A percentile compares a stretch with the other conserved stretches of the same genome.
Conservation (phyloP, 176 grass and related monocot genomes). For the Bromus sterilis region DNA sequence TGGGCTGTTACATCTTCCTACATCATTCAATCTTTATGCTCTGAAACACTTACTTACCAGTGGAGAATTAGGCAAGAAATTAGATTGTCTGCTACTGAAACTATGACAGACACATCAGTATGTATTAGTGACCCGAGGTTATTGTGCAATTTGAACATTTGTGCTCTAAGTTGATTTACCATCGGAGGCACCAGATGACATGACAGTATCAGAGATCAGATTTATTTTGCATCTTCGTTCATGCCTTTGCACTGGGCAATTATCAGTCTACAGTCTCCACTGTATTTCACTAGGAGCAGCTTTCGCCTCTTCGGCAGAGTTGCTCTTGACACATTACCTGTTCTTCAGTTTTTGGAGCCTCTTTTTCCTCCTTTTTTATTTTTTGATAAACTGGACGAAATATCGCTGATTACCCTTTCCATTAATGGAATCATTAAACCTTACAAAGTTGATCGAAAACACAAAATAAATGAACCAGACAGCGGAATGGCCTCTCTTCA, state of each 20-base stretch:
- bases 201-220: background rate
- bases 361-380: background rate
- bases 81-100: background rate
- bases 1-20: too few relatives aligned
- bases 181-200: too few relatives aligned
- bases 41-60: background rate
- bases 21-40: background rate
- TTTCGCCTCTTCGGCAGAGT: background rate
- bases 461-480: background rate
- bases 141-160: background rate
- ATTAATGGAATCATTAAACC: background rate
- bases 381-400: background rate
- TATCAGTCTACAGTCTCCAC: background rate
- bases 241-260: background rate
- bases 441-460: background rate
- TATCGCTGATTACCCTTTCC: background rate
- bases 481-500: background rate
- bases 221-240: background rate
- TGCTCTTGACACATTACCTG: background rate
- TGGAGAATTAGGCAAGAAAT: background rate
- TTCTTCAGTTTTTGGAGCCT: background rate
- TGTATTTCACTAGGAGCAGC: background rate
- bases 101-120: background rate
- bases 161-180: background rate
- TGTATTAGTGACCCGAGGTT: background rate